Conservation (phyloP, 768 basidiomycete species). For the Fibroporia radiculosa region DNA sequence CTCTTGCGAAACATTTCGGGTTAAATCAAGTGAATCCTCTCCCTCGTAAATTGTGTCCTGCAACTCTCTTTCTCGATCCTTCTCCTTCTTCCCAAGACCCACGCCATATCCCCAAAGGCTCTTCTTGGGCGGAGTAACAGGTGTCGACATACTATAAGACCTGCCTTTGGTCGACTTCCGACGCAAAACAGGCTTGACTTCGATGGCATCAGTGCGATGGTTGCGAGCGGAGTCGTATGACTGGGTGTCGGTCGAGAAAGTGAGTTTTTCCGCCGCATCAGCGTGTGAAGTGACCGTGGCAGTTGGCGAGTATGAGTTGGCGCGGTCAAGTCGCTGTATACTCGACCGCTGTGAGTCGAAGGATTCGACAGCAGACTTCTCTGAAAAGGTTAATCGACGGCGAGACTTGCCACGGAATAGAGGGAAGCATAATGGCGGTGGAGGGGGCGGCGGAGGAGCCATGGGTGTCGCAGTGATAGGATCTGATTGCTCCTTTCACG, state of each 20-base stretch:
- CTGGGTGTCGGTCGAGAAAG: constrained; percentile 24
- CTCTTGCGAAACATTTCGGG: constrained; percentile 20
- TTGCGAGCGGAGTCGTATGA: constrained; percentile 17
- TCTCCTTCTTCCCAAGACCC: constrained; percentile 46
- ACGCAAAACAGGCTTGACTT: constrained; percentile 17
- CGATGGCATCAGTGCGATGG: constrained; percentile 13
- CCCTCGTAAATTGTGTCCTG: constrained; percentile 12
- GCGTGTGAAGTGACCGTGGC: constrained; percentile 26
- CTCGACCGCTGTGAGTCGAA: constrained; percentile 19
- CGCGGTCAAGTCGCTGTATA: constrained; percentile 18
- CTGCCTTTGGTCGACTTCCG: constrained; percentile 12
- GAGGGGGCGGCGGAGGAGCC: constrained; percentile 24
- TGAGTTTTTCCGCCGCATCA: constrained; percentile 24
- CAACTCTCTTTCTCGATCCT: constrained; percentile 29
- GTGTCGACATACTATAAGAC: constrained; percentile 12
- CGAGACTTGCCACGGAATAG: constrained; percentile 16
- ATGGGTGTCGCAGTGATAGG: constrained; percentile 21
- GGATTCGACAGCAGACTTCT: constrained; percentile 15
- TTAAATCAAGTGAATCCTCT: constrained; percentile 24
- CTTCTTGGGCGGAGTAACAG: constrained; percentile 19
- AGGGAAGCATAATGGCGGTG: constrained; percentile 24
- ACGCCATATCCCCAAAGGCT: constrained; percentile 64
- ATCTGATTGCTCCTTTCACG: constrained; percentile 8
- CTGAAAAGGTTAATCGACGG: constrained; percentile 19
- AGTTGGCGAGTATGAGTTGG: constrained; percentile 24